A percentile compares a stretch with the other conserved stretches of the same genome.
phyloP scores from a whole-genome alignment of 495 filamentous ascomycete species.

The Cenococcum geophilum region DNA sequence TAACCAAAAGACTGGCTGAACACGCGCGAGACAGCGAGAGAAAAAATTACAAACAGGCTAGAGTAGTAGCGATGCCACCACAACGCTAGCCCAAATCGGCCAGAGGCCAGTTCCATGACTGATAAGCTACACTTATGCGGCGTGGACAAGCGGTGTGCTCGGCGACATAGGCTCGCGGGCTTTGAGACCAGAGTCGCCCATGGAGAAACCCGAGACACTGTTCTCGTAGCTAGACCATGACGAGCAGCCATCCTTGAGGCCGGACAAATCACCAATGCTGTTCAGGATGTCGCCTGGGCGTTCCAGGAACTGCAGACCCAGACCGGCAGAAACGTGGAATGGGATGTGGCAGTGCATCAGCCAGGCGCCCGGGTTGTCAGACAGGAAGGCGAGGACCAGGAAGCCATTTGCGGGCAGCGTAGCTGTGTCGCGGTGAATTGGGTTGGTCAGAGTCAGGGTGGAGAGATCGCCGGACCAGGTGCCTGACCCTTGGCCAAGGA shows the following conservation, averaged over 20 bases:
- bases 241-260: slow-evolving; percentile 22
- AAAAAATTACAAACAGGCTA: too few species aligned
- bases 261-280: slow-evolving; percentile 13
- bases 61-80: too few species aligned
- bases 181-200: background rate
- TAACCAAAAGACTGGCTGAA: too few species aligned
- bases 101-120: background rate
- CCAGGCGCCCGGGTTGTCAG: slow-evolving; percentile 39
- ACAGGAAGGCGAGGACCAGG: slow-evolving; percentile 36
- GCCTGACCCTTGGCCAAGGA: slow-evolving; percentile 32
- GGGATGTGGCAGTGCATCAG: slow-evolving; percentile 38
- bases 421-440: slow-evolving; percentile 36
- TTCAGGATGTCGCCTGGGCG: slow-evolving; percentile 21
- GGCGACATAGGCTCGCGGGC: background rate
- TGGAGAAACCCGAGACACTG: background rate
- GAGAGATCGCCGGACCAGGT: slow-evolving; percentile 25
- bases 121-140: background rate
- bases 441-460: slow-evolving; percentile 29
- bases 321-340: slow-evolving; percentile 36
- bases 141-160: background rate
- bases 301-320: slow-evolving; percentile 38
- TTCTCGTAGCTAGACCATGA: slow-evolving; percentile 8
- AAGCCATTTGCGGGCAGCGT: slow-evolving; percentile 35
- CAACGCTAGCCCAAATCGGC: too few species aligned
- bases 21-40: too few species aligned